Base-by-base conservation (phyloP, 331 rosid species). In the Rhamnella rubrinervis region DNA sequence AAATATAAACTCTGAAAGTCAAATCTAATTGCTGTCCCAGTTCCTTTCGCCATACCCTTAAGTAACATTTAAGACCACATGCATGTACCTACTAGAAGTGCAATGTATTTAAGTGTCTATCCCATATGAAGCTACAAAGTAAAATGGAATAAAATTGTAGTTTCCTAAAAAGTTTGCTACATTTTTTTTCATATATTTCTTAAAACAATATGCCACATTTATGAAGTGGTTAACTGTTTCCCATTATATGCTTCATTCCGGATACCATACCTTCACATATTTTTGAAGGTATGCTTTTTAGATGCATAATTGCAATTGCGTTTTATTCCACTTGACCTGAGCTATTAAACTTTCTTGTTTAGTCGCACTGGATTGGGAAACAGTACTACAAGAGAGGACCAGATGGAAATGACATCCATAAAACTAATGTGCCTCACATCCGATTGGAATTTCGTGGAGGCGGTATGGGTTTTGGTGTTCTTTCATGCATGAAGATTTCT, bases 331-430 rank as follows among this genome's bases (percentile, higher is more conserved):
- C 23, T 25, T 56, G 17, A 59, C 61, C 47, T 70, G 66, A 77
- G 65, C 76, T 50, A 21, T 64, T 23, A 0, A 28, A 13, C 73
- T 75, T 50, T 63, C 52, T 78, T 68, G 77, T 74, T 75, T 79
- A 95, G 97, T 77, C 96, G 1, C 99, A 89, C 68, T 95, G 99
- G 99, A 89, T 95, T 20, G 99, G 99, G 35, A 86, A 87, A 69
- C 93, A 74, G 78, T 91, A 95, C 75, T 91, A 87, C 84, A 82
- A 72, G 77, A 87, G 95, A 73, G 97, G 99, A 65, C 96, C 99
- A 15, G 71, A 79, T 70, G 99, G 99, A 83, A 91, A 95, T 62
- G 97, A 91, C 66, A 89, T 95, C 81, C 99, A 75, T 75, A 91
- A 63, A 83, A 91, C 99, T 8, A 95, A 95, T 28, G 99, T 95